Evolutionary conservation across 768 basidiomycete genomes (phyloP).

Genomic region (Filobasidium floriforme): DNA sequence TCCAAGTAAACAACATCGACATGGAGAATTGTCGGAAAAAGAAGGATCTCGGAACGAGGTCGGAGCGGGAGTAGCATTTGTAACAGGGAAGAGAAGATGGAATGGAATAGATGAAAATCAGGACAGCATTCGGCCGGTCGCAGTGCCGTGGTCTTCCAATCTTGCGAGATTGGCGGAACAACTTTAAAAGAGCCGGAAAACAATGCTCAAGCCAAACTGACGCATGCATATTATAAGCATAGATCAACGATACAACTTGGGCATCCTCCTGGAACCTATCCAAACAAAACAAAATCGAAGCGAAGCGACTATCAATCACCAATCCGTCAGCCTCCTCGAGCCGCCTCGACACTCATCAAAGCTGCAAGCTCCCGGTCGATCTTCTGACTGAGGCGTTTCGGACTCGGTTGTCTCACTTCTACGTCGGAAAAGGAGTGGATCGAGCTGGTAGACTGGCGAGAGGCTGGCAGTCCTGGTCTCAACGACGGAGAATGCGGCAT

Average conservation of each 20-base stretch:
- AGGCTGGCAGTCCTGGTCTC: neutral
- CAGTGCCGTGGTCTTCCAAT: no score
- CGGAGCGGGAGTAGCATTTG: neutral
- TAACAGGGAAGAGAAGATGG: constrained; percentile 6
- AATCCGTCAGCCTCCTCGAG: no score
- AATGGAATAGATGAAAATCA: constrained; percentile 6
- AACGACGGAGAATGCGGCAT: constrained; percentile 1
- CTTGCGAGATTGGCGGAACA: neutral
- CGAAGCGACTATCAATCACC: no score
- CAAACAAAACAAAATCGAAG: neutral
- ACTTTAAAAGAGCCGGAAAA: neutral
- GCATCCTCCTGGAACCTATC: neutral
- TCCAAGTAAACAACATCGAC: constrained; percentile 37
- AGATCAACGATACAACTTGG: neutral
- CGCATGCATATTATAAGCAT: no score
- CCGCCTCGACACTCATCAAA: neutral
- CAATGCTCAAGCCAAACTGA: neutral
- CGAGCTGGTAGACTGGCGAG: constrained; percentile 3
- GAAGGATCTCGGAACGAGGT: neutral
- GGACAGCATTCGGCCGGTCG: no score
- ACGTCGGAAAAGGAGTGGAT: constrained; percentile 6
- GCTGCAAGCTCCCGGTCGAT: neutral
- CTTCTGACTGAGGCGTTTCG: neutral
- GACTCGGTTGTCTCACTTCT: constrained; percentile 3
- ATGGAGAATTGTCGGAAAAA: neutral